phyloP scores from a whole-genome alignment of 352 stramenopile species.

The Phytophthora idaei region DNA sequence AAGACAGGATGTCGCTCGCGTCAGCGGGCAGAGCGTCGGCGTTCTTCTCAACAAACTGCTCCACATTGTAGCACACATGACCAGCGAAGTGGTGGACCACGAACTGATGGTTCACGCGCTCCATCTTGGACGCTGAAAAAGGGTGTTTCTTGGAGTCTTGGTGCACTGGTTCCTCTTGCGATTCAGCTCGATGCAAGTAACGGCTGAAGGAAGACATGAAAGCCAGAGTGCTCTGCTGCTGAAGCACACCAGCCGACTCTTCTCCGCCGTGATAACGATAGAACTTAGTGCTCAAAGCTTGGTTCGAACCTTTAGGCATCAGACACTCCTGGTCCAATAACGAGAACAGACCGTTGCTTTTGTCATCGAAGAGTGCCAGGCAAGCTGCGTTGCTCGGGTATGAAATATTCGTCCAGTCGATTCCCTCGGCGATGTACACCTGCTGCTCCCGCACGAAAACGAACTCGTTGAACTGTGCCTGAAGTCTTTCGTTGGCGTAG shows the following conservation, averaged over 20 bases:
- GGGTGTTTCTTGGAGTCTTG: slow-evolving; percentile 44
- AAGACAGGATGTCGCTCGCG: slow-evolving; percentile 53
- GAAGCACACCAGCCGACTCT: slow-evolving; percentile 32
- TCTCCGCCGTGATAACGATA: slow-evolving; percentile 69
- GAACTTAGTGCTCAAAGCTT: slow-evolving; percentile 80
- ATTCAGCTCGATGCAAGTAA: slow-evolving; percentile 49
- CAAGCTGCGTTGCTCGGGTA: slow-evolving; percentile 86
- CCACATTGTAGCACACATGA: slow-evolving; percentile 73
- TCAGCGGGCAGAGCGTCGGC: slow-evolving; percentile 79
- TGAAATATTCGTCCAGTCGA: slow-evolving; percentile 85
- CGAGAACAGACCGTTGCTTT: slow-evolving; percentile 78
- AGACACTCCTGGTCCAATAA: slow-evolving; percentile 86
- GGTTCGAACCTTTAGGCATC: slow-evolving; percentile 85
- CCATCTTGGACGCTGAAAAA: slow-evolving; percentile 85
- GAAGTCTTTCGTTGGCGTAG: slow-evolving; percentile 85
- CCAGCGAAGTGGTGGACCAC: slow-evolving; percentile 85
- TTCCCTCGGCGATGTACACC: slow-evolving; percentile 82
- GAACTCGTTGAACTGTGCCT: slow-evolving; percentile 91
- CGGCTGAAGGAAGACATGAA: slow-evolving; percentile 71
- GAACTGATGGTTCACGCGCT: slow-evolving; percentile 84
- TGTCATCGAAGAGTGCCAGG: slow-evolving; percentile 83
- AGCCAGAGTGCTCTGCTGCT: slow-evolving; percentile 60
- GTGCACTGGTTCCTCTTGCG: slow-evolving; percentile 42
- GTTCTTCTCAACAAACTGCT: slow-evolving; percentile 90
- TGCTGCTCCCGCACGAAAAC: slow-evolving; percentile 89